These are phyloP conservation scores for Verticillium nubilum DNA, from an alignment of 2,329 filamentous ascomycete genomes.

Conservation along the genomic window DNA sequence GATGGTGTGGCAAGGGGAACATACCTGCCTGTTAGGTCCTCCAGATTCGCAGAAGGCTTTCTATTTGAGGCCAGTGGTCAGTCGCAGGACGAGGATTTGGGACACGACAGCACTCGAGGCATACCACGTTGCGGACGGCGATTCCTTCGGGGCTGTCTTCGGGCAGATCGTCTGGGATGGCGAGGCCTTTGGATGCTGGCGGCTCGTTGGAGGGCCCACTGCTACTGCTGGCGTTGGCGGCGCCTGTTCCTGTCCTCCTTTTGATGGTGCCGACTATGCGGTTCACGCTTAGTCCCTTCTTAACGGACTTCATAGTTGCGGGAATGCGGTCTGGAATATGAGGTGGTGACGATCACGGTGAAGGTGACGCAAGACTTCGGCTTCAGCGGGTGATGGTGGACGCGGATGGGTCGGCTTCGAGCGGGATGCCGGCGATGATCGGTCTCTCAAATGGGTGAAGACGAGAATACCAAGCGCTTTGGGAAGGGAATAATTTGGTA, in stretches of 20 bases:
- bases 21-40: conserved; percentile 45
- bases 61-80: conserved; percentile 35
- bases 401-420: not conserved
- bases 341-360: not conserved
- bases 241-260: conserved; percentile 30
- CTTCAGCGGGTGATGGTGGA: not conserved
- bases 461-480: not conserved
- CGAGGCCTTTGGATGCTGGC: conserved; percentile 7
- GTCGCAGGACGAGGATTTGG: conserved; percentile 6
- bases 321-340: not conserved
- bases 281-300: conserved; percentile 50
- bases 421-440: not conserved
- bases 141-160: conserved; percentile 62
- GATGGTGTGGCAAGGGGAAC: conserved; percentile 3
- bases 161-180: conserved; percentile 14
- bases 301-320: conserved; percentile 29
- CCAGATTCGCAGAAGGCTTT: conserved; percentile 77
- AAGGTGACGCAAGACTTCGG: not conserved
- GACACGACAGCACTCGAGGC: conserved; percentile 4
- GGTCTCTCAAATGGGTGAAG: not conserved
- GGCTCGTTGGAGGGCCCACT: not conserved
- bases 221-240: not conserved
- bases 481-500: not conserved
- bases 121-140: conserved; percentile 61
- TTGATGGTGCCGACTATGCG: conserved; percentile 52